Evolutionary conservation across 257 asterid species (phyloP), one percentile per base, ranked within the genome.

Genomic region (Phtheirospermum japonicum): DNA sequence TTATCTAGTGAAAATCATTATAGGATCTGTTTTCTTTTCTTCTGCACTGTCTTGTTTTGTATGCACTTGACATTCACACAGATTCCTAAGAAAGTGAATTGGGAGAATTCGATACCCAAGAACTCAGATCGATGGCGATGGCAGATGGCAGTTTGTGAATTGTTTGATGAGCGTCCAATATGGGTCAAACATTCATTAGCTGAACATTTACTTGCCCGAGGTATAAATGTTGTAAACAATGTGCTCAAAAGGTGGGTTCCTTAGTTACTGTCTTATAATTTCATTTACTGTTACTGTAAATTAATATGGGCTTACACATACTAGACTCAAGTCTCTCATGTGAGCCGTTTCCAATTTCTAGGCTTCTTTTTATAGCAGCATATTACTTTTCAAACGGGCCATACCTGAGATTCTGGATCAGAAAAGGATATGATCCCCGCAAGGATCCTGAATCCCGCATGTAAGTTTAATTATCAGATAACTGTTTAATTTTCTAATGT

Each of bases 401-500:
- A 55, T 92, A 78, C 75, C 80, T 77, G 70, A 81, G 95, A 73
- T 85, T 92, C 77, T 89, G 88, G 88, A 85, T 92, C 64, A 85
- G 83, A 78, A 92, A 92, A 79, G 97, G 99, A 71, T 92, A 89
- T 59, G 99, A 92, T 79, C 99, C 97, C 61, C 96, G 99, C 71
- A 80, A 75, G 71, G 99, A 92, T 75, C 91, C 96, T 6, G 96
- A 89, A 73, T 89, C 99, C 59, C 87, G 97, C 76, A 75, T 86
- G 96, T 91, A 71, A 83, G 94, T 67, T 28, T 65, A 52, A 53
- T 45, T 34, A 53, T 58, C 58, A 31, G 64, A 60, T 62, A 40
- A 37, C 14, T 46, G 26, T 50, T 49, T 16, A 63, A 39, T 61
- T 36, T 50, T 40, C 63, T 42, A 11, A 23, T 51, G 34, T 48